Base-by-base conservation (phyloP, 805 yeast species). In the Brettanomyces custersianus region DNA sequence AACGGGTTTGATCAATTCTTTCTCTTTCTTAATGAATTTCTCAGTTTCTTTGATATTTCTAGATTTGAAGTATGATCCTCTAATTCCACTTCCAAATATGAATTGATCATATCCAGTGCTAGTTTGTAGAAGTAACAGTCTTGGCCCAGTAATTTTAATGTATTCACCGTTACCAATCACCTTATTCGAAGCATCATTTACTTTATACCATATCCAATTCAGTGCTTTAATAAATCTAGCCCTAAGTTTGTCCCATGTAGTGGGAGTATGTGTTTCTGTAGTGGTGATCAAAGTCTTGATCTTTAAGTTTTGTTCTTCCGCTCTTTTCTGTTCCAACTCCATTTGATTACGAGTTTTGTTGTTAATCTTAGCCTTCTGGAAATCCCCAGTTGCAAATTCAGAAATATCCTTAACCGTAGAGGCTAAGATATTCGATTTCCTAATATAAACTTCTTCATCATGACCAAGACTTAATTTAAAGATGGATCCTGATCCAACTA, bases 401-500 rank as follows among this genome's bases (percentile, higher is more conserved):
- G 52, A 40, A 4, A 62, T 61, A 8, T 77, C 77, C 41, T 62
- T 65, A 4, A 74, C 65, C 6, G 74, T 68, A 1, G 70, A 40
- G 0, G 72, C 81, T 31, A 77, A 55, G 33, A 77, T 48, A 39
- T 68, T 66, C 10, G 60, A 51, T 33, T 57, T 63, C 40, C 63
- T 68, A 18, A 77, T 62, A 21, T 72, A 52, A 4, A 74, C 52
- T 29, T 68, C 69, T 42, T 77, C 82, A 17, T 52, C 65, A 13
- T 58, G 64, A 3, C 46, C 56, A 18, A 77, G 50, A 22, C 58
- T 58, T 12, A 74, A 54, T 40, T 63, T 66, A 49, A 72, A 74
- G 17, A 77, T 52, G 10, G 71, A 62, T 0, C 83, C 82, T 18
- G 60, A 57, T 1, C 80, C 82, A 12, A 64, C 69, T 12, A 77